Conservation (phyloP, 2,329 filamentous ascomycete species). For the Berkeleyomyces basicola region DNA sequence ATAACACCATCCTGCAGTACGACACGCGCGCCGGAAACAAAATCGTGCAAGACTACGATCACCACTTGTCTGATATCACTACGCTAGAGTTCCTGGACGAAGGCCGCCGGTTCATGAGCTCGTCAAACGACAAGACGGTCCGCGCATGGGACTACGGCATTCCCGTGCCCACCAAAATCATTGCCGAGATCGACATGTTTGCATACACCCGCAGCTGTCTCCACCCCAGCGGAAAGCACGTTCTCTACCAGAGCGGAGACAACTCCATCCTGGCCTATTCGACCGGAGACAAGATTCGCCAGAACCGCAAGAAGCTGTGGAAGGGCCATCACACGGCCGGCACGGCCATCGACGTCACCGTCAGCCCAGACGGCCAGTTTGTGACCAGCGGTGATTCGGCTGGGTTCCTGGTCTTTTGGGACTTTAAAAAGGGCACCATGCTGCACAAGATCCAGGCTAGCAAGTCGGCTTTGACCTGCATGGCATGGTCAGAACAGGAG, state of each 20-base stretch:
- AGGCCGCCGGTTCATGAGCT: constrained; percentile 90
- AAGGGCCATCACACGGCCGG: constrained; percentile 92
- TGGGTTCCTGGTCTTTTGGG: constrained; percentile 91
- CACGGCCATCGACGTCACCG: constrained; percentile 75
- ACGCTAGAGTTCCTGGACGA: constrained; percentile 94
- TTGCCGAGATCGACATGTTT: constrained; percentile 96
- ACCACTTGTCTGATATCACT: constrained; percentile 94
- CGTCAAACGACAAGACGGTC: constrained; percentile 89
- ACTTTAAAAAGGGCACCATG: constrained; percentile 99
- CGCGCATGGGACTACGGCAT: constrained; percentile 98
- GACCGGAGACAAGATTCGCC: constrained; percentile 84
- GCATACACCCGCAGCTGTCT: constrained; percentile 71
- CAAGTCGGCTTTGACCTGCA: constrained; percentile 65
- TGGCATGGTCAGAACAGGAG: constrained; percentile 96
- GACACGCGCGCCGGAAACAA: constrained; percentile 64
- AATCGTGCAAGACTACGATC: constrained; percentile 92
- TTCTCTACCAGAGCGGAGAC: constrained; percentile 83
- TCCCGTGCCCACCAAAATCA: constrained; percentile 95
- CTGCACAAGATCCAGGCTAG: constrained; percentile 87
- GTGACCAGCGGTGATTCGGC: constrained; percentile 72
- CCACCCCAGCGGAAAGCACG: constrained; percentile 84
- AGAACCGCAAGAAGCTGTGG: constrained; percentile 95
- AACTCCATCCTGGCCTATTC: constrained; percentile 97
- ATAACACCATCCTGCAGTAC: constrained; percentile 98
- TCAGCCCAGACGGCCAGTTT: constrained; percentile 85